These are phyloP conservation scores for Myriangium duriaei DNA, from an alignment of 2,329 filamentous ascomycete genomes.

Conservation along the genomic window DNA sequence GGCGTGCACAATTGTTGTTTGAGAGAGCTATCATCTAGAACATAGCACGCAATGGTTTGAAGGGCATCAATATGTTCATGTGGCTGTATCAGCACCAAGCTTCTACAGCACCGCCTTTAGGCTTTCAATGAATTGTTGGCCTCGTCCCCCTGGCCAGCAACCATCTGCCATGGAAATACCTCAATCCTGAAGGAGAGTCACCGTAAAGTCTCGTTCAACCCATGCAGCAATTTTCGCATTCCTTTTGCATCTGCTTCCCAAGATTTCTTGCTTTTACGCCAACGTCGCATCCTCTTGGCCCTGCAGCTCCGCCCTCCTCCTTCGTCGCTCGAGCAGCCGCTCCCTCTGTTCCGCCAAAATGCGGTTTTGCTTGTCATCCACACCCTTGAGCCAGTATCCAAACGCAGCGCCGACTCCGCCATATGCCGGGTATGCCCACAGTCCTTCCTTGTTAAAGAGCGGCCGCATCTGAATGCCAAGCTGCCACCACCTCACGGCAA, in stretches of 20 bases:
- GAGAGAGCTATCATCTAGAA: too few relatives aligned
- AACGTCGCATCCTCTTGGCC: constrained; percentile 24
- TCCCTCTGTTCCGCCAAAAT: constrained; percentile 69
- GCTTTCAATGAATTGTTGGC: too few relatives aligned
- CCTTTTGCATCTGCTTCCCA: too few relatives aligned
- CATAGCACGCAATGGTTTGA: too few relatives aligned
- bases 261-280: neutral
- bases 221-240: too few relatives aligned
- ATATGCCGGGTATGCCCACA: constrained; percentile 89
- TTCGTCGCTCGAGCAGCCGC: constrained; percentile 76
- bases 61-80: neutral
- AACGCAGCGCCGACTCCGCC: constrained; percentile 77
- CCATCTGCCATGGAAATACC: too few relatives aligned
- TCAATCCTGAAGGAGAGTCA: too few relatives aligned
- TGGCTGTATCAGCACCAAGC: too few relatives aligned
- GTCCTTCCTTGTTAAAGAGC: constrained; percentile 69
- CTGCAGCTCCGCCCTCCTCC: constrained; percentile 58
- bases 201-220: too few relatives aligned
- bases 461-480: constrained; percentile 97
- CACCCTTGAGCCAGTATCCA: constrained; percentile 91
- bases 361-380: constrained; percentile 69
- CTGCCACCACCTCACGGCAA: constrained; percentile 89
- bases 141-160: too few relatives aligned
- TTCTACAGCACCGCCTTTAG: too few relatives aligned
- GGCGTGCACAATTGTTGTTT: too few relatives aligned